Base-by-base conservation (phyloP, 1,284 basidiomycete genomes). In the Takashimella koratensis region DNA sequence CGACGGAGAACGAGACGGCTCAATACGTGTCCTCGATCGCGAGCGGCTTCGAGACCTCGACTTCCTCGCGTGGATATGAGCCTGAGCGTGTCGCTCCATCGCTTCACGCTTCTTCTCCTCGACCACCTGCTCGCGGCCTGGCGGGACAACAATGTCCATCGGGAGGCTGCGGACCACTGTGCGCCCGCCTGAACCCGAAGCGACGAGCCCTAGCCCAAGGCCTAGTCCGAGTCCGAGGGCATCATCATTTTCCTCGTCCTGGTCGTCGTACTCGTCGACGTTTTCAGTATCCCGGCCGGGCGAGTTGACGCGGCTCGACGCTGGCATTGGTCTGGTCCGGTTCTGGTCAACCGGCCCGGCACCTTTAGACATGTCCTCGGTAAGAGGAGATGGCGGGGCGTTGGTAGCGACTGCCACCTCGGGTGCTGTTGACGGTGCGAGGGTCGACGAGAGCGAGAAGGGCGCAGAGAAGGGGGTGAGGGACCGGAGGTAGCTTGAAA, bases 61-160 rank as follows among this genome's bases (percentile, higher is more conserved):
- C 16, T 36, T 36, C 16, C 30, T 36, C 16, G 30, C 30, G 30
- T 36, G 30, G 8, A 36, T 16, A 36, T 36, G 30, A 36, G 30
- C 30, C 10, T 36, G 30, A 36, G 30, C 52, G 11, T 59, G 45
- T 39, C 54, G 51, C 46, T 64, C 59, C 24, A 52, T 40, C 2
- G 55, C 55, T 54, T 64, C 59, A n/a, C 65, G 52, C 27, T 53
- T 47, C 16, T 63, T 52, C 43, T 68, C 63, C 40, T 55, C 56
- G 10, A 57, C 45, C 10, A 49, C 53, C 20, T 51, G 57, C 1
- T 61, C 59, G 21, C 53, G 56, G 26, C 56, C 58, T 0, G 56
- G 26, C 10, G 66, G 65, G 16, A 68, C 41, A 24, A 66, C 61
- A 51, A 74, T 74, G 55, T 74, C 65, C 66, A 74, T 66, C 5